Evolutionary conservation across 2,329 filamentous ascomycete species (phyloP).

Genomic region (Fusarium sp.): DNA sequence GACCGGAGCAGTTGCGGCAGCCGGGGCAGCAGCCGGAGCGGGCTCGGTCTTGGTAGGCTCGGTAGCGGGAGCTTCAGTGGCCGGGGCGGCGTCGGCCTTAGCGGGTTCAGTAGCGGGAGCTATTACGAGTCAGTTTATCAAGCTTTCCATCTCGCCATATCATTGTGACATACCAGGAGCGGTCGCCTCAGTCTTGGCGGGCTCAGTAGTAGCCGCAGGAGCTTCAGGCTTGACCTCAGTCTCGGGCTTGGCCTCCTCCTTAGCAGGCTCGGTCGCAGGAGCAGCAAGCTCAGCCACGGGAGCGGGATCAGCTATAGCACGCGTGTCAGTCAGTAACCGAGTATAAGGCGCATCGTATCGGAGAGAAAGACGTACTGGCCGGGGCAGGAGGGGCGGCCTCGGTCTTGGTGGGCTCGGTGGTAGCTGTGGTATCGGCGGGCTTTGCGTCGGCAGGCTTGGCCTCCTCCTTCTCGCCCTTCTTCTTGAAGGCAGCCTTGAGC

Average conservation of each 20-base stretch:
- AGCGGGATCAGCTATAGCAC: conserved; percentile 43
- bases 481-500: conserved; percentile 69
- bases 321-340: conserved; percentile 24
- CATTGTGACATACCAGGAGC: conserved; percentile 40
- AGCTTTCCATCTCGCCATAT: no score
- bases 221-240: conserved; percentile 45
- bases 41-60: conserved; percentile 49
- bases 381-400: conserved; percentile 54
- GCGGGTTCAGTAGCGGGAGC: conserved; percentile 48
- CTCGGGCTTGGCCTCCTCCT: conserved; percentile 51
- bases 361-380: conserved; percentile 48
- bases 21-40: conserved; percentile 36
- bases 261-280: conserved; percentile 47
- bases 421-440: conserved; percentile 38
- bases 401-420: conserved; percentile 56
- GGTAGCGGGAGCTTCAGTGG: conserved; percentile 49
- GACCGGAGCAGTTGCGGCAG: conserved; percentile 44
- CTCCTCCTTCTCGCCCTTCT: conserved; percentile 59
- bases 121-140: conserved; percentile 15
- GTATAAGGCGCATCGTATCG: conserved; percentile 1
- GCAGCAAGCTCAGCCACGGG: conserved; percentile 47
- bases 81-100: conserved; percentile 51
- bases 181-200: conserved; percentile 48
- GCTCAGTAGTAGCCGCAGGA: conserved; percentile 47
- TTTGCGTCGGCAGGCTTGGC: conserved; percentile 43